Evolutionary conservation across 2,329 filamentous ascomycete genomes (phyloP), one percentile per base, ranked within the genome.

Genomic region (Alternaria sp.): DNA sequence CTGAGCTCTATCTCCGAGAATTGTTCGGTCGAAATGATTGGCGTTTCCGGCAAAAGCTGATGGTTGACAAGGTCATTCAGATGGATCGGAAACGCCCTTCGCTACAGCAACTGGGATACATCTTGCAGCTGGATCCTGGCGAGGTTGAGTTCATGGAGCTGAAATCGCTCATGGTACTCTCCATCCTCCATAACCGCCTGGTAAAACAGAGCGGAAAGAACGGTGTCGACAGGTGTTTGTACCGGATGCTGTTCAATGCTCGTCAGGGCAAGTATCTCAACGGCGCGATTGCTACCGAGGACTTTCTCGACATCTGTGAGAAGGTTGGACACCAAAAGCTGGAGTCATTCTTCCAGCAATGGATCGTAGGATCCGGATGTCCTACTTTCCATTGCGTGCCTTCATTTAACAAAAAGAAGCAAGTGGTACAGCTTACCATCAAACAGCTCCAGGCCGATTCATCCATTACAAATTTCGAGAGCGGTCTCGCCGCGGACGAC

Each of bases 11-110:
- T 77, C 91, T 98, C 85, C 92, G 89, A 75, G 89, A 88, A 65
- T 83, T 99, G 3, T 96, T 92, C 72, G 95, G 95, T 7, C 96
- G 96, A 73, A 99, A 99, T 73, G 92, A 97, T 70, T 95, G 97
- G 74, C 86, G 93, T 10, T 98, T 93, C 74, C 88, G 92, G 36
- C 90, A 97, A 77, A 98, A 98, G 78, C 83, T 86, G 36, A 86
- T 92, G 77, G 88, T 92, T 0, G 94, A 99, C 76, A 85, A 84
- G 66, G 86, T 98, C 39, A 90, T 93, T 46, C 88, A 94, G 56
- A 78, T 91, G 58, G 95, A 99, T 73, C 83, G 92, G 52, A 87
- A 90, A 50, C 86, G 95, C 34, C 93, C 94, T 1, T 93, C 92
- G 0, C 83, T 99, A 10, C 88, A 90, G 62, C 88, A 92, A 33